Evolutionary conservation across 2,329 filamentous ascomycete genomes (phyloP).

Genomic region (Aspergillus brasiliensis): DNA sequence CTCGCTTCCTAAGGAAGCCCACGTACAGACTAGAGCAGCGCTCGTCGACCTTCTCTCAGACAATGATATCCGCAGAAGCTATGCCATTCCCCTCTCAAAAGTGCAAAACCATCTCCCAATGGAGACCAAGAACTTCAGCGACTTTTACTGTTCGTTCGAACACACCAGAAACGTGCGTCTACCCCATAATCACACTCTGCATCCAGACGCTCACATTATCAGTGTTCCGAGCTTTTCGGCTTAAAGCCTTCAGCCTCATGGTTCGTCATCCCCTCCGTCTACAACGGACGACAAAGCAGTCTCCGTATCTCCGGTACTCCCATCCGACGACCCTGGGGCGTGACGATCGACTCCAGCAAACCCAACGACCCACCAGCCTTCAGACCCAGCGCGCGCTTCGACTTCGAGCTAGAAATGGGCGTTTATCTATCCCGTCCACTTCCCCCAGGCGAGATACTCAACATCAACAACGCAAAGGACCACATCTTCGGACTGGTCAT

Average conservation of each 20-base stretch:
- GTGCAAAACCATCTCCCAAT: conserved; percentile 19
- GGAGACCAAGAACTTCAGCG: conserved; percentile 19
- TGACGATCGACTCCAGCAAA: not conserved
- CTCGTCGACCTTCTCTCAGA: conserved; percentile 6
- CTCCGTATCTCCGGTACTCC: conserved; percentile 13
- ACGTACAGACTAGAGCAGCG: conserved; percentile 7
- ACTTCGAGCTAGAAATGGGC: conserved; percentile 56
- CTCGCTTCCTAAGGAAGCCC: conserved; percentile 11
- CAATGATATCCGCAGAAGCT: conserved; percentile 2
- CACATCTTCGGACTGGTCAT: conserved; percentile 66
- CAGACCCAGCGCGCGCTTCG: conserved; percentile 44
- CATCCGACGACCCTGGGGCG: conserved; percentile 16
- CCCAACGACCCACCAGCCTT: conserved; percentile 24
- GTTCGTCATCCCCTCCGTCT: conserved; percentile 16
- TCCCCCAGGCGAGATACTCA: conserved; percentile 39
- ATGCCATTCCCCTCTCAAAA: conserved; percentile 9
- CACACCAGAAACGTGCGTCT: conserved; percentile 17
- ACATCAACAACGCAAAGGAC: conserved; percentile 48
- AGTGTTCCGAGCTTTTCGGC: conserved; percentile 15
- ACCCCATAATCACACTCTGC: not conserved
- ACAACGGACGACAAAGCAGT: conserved; percentile 21
- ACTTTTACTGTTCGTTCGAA: conserved; percentile 22
- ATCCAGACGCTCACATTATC: not conserved
- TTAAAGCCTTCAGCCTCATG: conserved; percentile 9
- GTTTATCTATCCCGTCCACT: conserved; percentile 48